These are phyloP conservation scores for Eucommia ulmoides DNA, from an alignment of 257 asterid species.

Conservation along the genomic window DNA sequence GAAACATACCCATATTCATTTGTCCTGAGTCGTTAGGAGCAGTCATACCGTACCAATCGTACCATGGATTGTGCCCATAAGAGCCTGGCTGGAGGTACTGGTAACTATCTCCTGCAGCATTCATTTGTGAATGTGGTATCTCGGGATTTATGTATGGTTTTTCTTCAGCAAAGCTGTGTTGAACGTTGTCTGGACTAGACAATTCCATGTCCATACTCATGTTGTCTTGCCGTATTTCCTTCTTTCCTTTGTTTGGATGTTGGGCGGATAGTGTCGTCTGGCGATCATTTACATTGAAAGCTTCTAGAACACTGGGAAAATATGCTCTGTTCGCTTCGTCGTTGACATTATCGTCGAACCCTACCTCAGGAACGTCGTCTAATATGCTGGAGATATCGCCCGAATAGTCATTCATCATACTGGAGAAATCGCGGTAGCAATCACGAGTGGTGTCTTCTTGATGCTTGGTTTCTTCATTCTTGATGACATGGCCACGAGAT, in stretches of 20 bases:
- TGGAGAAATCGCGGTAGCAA: constrained; percentile 38
- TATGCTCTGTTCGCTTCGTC: too few relatives aligned
- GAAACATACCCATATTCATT: too few relatives aligned
- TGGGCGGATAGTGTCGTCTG: background rate
- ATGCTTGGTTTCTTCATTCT: constrained; percentile 26
- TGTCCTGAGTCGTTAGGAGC: too few relatives aligned
- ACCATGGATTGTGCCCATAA: background rate
- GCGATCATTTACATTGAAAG: background rate
- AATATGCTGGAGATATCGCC: constrained; percentile 24
- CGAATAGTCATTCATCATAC: constrained; percentile 21
- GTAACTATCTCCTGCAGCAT: background rate
- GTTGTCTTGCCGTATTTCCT: background rate
- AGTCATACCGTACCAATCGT: background rate
- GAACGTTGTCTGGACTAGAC: background rate
- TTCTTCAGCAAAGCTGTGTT: background rate
- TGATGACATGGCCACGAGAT: constrained; percentile 38
- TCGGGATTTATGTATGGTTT: background rate
- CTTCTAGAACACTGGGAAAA: background rate
- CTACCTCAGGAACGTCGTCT: constrained; percentile 33
- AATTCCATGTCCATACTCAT: background rate
- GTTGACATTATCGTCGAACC: constrained; percentile 9
- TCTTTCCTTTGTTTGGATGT: background rate
- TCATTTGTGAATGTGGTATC: background rate
- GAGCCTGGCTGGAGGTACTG: background rate
- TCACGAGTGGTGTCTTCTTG: constrained; percentile 36